These are phyloP conservation scores for Sugiyamaella japonica DNA, from an alignment of 1,139 yeast genomes.

Conservation along the genomic window DNA sequence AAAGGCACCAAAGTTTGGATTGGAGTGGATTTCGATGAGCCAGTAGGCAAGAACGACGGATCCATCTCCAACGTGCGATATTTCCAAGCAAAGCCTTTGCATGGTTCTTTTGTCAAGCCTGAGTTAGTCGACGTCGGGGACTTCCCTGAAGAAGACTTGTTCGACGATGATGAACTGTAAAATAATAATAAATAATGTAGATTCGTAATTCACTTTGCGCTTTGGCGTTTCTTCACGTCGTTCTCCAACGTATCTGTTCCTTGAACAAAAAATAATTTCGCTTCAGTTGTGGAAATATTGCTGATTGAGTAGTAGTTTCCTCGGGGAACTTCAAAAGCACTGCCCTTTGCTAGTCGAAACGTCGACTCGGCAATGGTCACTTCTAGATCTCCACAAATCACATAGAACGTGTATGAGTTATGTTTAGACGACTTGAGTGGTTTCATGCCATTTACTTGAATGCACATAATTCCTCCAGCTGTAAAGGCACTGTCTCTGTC, in stretches of 20 bases:
- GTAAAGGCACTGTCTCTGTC: slow-evolving; percentile 64
- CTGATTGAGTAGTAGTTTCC: slow-evolving; percentile 65
- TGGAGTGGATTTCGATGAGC: slow-evolving; percentile 68
- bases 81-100: slow-evolving; percentile 52
- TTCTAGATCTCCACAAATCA: slow-evolving; percentile 67
- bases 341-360: slow-evolving; percentile 69
- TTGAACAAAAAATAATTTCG: slow-evolving; percentile 76
- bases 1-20: slow-evolving; percentile 54
- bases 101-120: slow-evolving; percentile 54
- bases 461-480: slow-evolving; percentile 73
- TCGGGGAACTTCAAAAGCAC: slow-evolving; percentile 80
- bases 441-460: slow-evolving; percentile 60
- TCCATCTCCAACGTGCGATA: slow-evolving; percentile 62
- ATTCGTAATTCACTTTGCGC: not conserved
- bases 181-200: not conserved
- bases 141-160: slow-evolving; percentile 36
- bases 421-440: slow-evolving; percentile 63
- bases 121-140: slow-evolving; percentile 42
- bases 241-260: slow-evolving; percentile 46
- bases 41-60: slow-evolving; percentile 80
- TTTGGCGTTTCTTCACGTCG: slow-evolving; percentile 10
- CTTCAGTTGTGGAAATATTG: slow-evolving; percentile 56
- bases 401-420: slow-evolving; percentile 72
- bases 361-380: slow-evolving; percentile 60
- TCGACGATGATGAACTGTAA: slow-evolving; percentile 34